Percentiles rank a stretch among this genome's conserved stretches.
These are phyloP conservation scores for Sarocladium strictum DNA, from an alignment of 2,329 filamentous ascomycete species.

Conservation along the genomic window DNA sequence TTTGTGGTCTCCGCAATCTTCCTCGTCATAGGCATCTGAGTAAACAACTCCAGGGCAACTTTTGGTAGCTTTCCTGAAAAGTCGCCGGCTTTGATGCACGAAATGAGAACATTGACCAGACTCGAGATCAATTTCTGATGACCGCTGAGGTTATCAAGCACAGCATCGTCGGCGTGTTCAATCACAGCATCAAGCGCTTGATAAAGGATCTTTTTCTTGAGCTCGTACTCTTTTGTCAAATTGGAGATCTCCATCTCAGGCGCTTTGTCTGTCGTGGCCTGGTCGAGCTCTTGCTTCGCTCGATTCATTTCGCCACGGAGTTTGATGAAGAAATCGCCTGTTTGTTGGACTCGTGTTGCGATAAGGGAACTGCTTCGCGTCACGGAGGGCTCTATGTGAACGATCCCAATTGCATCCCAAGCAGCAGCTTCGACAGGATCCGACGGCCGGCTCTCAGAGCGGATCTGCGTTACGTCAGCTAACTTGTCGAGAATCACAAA, in stretches of 20 bases:
- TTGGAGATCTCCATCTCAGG: constrained; percentile 27
- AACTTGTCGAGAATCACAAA: neutral
- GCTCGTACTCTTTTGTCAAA: constrained; percentile 34
- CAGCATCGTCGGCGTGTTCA: constrained; percentile 46
- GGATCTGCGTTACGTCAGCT: constrained; percentile 22
- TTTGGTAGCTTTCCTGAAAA: constrained; percentile 49
- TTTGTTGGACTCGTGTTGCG: constrained; percentile 43
- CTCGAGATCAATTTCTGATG: constrained; percentile 51
- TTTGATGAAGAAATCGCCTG: constrained; percentile 43
- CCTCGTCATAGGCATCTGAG: constrained; percentile 55
- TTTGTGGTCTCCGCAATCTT: constrained; percentile 59
- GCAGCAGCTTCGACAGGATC: constrained; percentile 41
- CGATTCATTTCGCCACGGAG: constrained; percentile 42
- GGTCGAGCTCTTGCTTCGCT: constrained; percentile 37
- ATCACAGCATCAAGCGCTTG: constrained; percentile 48
- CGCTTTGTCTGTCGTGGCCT: constrained; percentile 36
- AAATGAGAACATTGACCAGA: constrained; percentile 47
- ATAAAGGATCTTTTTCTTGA: constrained; percentile 43
- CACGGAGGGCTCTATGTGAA: constrained; percentile 38
- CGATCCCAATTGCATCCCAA: constrained; percentile 48
- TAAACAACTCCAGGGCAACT: constrained; percentile 53
- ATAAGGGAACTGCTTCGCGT: constrained; percentile 32
- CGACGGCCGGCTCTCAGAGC: constrained; percentile 35
- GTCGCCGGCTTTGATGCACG: constrained; percentile 46
- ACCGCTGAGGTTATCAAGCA: constrained; percentile 52